A percentile compares a stretch with the other conserved stretches of the same genome.
phyloP scores from a whole-genome alignment of 805 yeast species.

The Ogataea zsoltii region DNA sequence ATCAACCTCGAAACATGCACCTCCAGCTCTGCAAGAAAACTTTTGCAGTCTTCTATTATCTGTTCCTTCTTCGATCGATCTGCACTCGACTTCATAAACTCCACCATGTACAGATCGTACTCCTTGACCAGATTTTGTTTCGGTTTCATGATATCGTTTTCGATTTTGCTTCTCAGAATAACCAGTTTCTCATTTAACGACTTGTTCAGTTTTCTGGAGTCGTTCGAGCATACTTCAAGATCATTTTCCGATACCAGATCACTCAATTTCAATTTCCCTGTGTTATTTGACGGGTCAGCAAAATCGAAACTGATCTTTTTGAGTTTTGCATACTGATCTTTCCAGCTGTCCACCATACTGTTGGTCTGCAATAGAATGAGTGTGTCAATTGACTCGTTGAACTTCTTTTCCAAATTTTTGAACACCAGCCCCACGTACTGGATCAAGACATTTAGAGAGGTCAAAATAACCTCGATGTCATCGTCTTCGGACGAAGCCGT shows the following conservation, averaged over 20 bases:
- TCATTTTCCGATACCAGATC: slow-evolving; percentile 35
- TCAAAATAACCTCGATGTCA: slow-evolving; percentile 47
- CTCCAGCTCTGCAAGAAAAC: slow-evolving; percentile 25
- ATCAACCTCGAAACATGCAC: slow-evolving; percentile 23
- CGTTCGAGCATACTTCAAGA: slow-evolving; percentile 35
- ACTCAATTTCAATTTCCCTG: slow-evolving; percentile 28
- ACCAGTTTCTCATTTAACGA: slow-evolving; percentile 25
- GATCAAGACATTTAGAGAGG: slow-evolving; percentile 49
- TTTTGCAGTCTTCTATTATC: slow-evolving; percentile 21
- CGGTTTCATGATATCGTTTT: slow-evolving; percentile 37
- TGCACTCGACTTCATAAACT: slow-evolving; percentile 29
- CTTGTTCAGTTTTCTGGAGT: slow-evolving; percentile 24
- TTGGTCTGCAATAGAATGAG: slow-evolving; percentile 41
- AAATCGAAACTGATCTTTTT: slow-evolving; percentile 28
- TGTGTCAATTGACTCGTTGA: slow-evolving; percentile 37
- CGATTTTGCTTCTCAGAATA: slow-evolving; percentile 37
- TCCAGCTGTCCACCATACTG: slow-evolving; percentile 46
- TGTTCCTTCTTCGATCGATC: slow-evolving; percentile 15
- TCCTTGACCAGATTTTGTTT: slow-evolving; percentile 39
- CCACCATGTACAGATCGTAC: slow-evolving; percentile 43
- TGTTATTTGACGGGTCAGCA: slow-evolving; percentile 13
- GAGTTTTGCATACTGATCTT: slow-evolving; percentile 31
- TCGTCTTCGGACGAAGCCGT: slow-evolving; percentile 23
- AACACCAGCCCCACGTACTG: slow-evolving; percentile 52
- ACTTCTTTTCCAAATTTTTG: slow-evolving; percentile 40